A percentile compares a stretch with the other conserved stretches of the same genome.
Evolutionary conservation across 2,329 filamentous ascomycete species (phyloP).

Genomic region (Paramyrothecium roridum): DNA sequence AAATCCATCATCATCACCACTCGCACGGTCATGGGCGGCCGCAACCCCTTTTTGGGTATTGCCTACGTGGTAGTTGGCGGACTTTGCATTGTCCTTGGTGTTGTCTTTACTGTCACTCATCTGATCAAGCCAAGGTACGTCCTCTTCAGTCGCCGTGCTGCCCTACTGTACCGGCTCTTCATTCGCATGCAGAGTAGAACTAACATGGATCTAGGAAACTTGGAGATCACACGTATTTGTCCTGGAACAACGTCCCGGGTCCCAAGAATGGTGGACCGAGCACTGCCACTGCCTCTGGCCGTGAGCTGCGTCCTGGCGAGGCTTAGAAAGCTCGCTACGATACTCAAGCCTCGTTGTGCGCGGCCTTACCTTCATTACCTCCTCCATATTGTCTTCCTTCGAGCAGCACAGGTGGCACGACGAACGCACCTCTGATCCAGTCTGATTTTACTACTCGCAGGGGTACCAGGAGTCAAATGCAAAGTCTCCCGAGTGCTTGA

Average conservation of each 20-base stretch:
- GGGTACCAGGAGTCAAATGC: too few relatives aligned
- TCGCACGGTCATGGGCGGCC: constrained; percentile 87
- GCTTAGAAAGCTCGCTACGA: constrained; percentile 32
- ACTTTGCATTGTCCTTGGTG: constrained; percentile 84
- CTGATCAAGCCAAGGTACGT: constrained; percentile 83
- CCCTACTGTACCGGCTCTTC: constrained; percentile 1
- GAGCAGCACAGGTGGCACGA: constrained; percentile 1
- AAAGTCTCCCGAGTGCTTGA: too few relatives aligned
- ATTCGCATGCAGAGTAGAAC: neutral
- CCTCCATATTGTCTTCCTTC: constrained; percentile 6
- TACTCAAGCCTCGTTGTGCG: constrained; percentile 10
- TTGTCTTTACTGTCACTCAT: constrained; percentile 85
- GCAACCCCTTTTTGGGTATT: constrained; percentile 94
- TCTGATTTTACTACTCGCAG: constrained; percentile 4
- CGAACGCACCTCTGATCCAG: constrained; percentile 7
- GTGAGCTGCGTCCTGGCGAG: constrained; percentile 47
- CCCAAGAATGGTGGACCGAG: constrained; percentile 36
- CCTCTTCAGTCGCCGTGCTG: neutral
- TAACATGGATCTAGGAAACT: constrained; percentile 67
- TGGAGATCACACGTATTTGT: constrained; percentile 94
- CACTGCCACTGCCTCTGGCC: constrained; percentile 50
- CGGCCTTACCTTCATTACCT: constrained; percentile 6
- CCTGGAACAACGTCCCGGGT: constrained; percentile 74
- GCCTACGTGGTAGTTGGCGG: constrained; percentile 93
- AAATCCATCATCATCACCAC: constrained; percentile 91